Evolutionary conservation across 768 basidiomycete species (phyloP), one percentile per base, ranked within the genome.

Genomic region (Podaxis carcinomalis): DNA sequence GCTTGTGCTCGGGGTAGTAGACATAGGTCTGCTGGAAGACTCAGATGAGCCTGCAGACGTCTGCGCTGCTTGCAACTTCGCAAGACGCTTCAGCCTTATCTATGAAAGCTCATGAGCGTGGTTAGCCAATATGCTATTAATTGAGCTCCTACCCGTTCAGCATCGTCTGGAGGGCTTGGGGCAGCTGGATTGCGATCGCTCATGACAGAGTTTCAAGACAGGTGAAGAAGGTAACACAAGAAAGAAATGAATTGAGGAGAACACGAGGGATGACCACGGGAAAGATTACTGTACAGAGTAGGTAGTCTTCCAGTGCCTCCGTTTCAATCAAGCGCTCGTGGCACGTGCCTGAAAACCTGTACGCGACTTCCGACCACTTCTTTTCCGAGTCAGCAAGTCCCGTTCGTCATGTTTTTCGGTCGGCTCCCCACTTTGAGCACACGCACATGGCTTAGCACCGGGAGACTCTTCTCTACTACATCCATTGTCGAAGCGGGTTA

Each of bases 61-160:
- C 16, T 47, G 59, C 16, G 69, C 66, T 40, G 69, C 77, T 68
- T 90, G 89, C 6, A 98, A 80, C 71, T 91, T 93, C 35, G 92
- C 94, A 56, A 98, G 81, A 59, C 95, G 86, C 75, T 96, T 96
- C 72, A 93, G 77, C 65, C 94, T 92, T 70, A 97, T 96, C 95
- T 96, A 67, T 13, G 55, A 35, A 62, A 27, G 16, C 27, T 62
- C n/a, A 51, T 67, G 47, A 63, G 55, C 46, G 19, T 59, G 3
- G 62, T 10, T 42, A 9, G 21, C 42, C 52, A 42, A 28, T 47
- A 23, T 16, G 21, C 16, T 42, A 28, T 37, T 27, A 21, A 55
- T 36, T 44, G 16, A 50, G 55, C 23, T 71, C 79, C 58, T 80
- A 92, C 91, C 56, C 88, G 83, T 68, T 93, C 93, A 10, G 92